Conservation (phyloP, 495 filamentous ascomycete species). For the Cudoniella acicularis region DNA sequence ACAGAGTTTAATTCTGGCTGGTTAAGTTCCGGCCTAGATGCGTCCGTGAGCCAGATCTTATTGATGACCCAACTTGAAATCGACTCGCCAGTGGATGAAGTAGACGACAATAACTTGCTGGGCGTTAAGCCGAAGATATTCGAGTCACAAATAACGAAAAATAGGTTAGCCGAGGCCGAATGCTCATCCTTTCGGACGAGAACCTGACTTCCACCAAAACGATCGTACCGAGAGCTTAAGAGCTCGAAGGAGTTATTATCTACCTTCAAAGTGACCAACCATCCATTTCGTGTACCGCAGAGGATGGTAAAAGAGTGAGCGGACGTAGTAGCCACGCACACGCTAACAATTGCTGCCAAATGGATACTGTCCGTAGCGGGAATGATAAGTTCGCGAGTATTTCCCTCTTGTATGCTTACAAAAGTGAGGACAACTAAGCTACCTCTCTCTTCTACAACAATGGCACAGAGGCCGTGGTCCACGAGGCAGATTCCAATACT, state of each 20-base stretch:
- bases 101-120: neutral
- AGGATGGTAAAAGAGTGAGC: slow-evolving; percentile 5
- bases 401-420: neutral
- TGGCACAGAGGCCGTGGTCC: neutral
- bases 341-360: slow-evolving; percentile 20
- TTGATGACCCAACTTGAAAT: slow-evolving; percentile 4
- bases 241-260: slow-evolving; percentile 7
- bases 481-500: slow-evolving; percentile 3
- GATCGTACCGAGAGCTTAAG: neutral
- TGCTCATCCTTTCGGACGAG: slow-evolving; percentile 10
- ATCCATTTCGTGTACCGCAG: slow-evolving; percentile 21
- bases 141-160: slow-evolving; percentile 23
- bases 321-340: neutral
- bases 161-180: neutral
- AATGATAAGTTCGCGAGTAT: slow-evolving; percentile 1
- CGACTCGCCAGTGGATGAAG: neutral
- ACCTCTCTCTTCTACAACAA: slow-evolving; percentile 12
- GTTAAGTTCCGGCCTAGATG: slow-evolving; percentile 4
- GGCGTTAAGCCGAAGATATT: slow-evolving; percentile 12
- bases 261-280: slow-evolving; percentile 16
- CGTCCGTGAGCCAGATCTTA: slow-evolving; percentile 26
- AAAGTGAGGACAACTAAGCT: slow-evolving; percentile 5
- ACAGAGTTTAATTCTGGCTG: slow-evolving; percentile 21
- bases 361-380: neutral
- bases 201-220: slow-evolving; percentile 16